Evolutionary conservation across 352 stramenopile genomes (phyloP).

Genomic region (Phytophthora lateralis): DNA sequence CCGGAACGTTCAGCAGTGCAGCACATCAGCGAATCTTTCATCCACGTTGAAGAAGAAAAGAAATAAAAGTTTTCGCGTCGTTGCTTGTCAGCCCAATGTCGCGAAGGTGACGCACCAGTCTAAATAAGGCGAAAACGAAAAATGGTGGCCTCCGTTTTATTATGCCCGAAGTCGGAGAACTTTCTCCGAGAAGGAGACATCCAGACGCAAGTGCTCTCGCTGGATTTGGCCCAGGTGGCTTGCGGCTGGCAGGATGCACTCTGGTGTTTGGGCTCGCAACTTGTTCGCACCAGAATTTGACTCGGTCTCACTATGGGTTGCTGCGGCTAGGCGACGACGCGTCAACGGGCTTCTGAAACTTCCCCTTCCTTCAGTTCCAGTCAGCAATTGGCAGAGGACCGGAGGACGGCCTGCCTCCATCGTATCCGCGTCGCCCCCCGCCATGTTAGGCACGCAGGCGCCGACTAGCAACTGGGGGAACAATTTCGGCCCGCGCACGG

Average conservation of each 20-base stretch:
- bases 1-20: constrained; percentile 24
- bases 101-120: constrained; percentile 3
- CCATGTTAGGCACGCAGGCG: constrained; percentile 47
- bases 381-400: constrained; percentile 10
- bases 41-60: constrained; percentile 16
- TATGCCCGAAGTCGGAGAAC: no score
- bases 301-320: constrained; percentile 22
- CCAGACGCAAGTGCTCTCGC: constrained; percentile 5
- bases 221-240: constrained; percentile 23
- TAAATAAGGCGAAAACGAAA: no score
- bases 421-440: no score
- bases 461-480: constrained; percentile 56
- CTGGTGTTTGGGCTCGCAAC: neutral
- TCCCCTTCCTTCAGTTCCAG: constrained; percentile 26
- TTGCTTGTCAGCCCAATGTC: no score
- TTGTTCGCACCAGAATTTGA: constrained; percentile 21
- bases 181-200: neutral
- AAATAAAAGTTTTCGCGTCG: no score
- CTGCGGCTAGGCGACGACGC: constrained; percentile 14
- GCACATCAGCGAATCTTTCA: constrained; percentile 19
- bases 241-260: constrained; percentile 1
- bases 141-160: no score
- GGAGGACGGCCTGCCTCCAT: constrained; percentile 12
- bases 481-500: constrained; percentile 49
- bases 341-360: constrained; percentile 19